Evolutionary conservation across 176 grass and related monocot species (phyloP), one percentile per base, ranked within the genome.

Genomic region (Pharus latifolius): DNA sequence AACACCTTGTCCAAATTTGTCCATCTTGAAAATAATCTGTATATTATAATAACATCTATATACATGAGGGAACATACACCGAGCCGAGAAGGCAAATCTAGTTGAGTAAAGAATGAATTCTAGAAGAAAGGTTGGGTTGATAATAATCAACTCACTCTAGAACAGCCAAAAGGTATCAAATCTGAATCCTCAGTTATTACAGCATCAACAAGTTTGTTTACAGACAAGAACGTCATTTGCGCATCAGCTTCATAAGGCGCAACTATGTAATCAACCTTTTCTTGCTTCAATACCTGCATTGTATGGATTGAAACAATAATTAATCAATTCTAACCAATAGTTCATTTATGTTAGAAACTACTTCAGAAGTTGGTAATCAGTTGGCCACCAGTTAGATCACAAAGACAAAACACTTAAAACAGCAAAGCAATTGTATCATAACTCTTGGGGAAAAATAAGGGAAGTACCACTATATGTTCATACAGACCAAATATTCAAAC

Each of bases 1-100:
- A 51, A 97, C 89, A 35, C 93, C 93, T 70, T 97, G 89, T 47
- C 93, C 93, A 76, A 85, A 97, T 85, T 90, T 97, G 80, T 97
- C 93, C 93, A 97, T 92, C 67, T 97, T 97, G 77, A 97, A 97
- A 77, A 97, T 90, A 80, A 97, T 92, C 93, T 97, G 76, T 28
- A 17, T 4, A 29, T 46, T 18, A 56, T 9, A 47, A 79, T 42
- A 61, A 65, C 2, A 60, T 41, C 32, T 9, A 69, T 41, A 58
- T 19, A 75, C 46, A 48, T 67, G 27, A 65, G 20, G 70, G 38
- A 26, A 13, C 17, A 59, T 33, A 51, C 25, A 52, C 46, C 31
- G 81, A 65, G 18, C n/a, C 40, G 65, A 2, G 31, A 41, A 63
- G 14, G 26, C 1, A 32, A 44, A 59, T 63, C n/a, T 49, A 70